Conservation (phyloP, 805 yeast species). For the Cyberlindnera veronae region DNA sequence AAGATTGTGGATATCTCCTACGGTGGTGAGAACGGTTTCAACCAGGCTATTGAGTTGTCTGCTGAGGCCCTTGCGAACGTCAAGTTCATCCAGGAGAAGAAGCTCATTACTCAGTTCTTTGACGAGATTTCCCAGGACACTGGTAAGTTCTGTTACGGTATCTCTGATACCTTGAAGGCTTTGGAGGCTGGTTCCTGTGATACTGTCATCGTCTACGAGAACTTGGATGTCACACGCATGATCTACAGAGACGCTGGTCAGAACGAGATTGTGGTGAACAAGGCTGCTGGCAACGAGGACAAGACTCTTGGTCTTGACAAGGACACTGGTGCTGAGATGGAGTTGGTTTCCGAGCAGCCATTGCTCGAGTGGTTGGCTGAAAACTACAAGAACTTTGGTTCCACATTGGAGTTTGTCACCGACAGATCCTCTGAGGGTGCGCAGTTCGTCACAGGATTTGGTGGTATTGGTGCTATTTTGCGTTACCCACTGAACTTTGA, state of each 20-base stretch:
- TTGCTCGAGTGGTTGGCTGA: constrained; percentile 98
- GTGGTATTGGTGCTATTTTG: constrained; percentile 96
- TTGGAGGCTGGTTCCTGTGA: constrained; percentile 96
- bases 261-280: constrained; percentile 67
- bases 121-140: constrained; percentile 97
- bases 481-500: constrained; percentile 97
- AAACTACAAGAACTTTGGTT: constrained; percentile 91
- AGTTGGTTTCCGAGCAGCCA: constrained; percentile 76
- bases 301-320: constrained; percentile 77
- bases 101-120: constrained; percentile 84
- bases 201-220: constrained; percentile 87
- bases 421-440: constrained; percentile 98
- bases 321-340: constrained; percentile 89
- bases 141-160: constrained; percentile 97
- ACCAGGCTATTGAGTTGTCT: constrained; percentile 97
- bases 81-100: constrained; percentile 97
- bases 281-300: constrained; percentile 68
- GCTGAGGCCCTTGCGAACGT: constrained; percentile 97
- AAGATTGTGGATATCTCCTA: constrained; percentile 95
- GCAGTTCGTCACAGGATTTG: constrained; percentile 95
- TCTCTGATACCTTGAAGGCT: constrained; percentile 94
- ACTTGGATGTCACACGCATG: constrained; percentile 80
- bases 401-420: constrained; percentile 91
- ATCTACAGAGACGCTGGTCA: constrained; percentile 83
- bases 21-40: constrained; percentile 99